These are phyloP conservation scores for Mortierella sp. DNA, from an alignment of 371 early-diverging fungal species.

Conservation along the genomic window DNA sequence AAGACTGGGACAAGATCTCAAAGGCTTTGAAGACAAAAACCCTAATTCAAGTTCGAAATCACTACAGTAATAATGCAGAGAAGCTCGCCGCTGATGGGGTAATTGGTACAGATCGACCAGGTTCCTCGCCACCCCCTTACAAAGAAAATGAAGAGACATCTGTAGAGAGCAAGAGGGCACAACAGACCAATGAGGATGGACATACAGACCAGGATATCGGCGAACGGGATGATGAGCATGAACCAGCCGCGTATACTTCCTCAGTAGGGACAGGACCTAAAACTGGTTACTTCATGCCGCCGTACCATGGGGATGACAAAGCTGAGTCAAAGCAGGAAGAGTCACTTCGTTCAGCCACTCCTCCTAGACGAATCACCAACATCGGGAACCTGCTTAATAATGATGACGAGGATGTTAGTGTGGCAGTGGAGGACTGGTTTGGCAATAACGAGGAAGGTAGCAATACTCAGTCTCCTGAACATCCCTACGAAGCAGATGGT, in stretches of 20 bases:
- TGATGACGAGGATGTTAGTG: constrained; percentile 42
- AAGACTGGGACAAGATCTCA: constrained; percentile 85
- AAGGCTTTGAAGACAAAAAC: constrained; percentile 83
- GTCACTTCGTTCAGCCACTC: constrained; percentile 11
- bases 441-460: constrained; percentile 31
- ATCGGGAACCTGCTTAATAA: constrained; percentile 51
- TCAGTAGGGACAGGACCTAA: constrained; percentile 14
- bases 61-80: constrained; percentile 80
- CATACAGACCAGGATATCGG: neutral
- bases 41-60: constrained; percentile 86
- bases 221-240: neutral
- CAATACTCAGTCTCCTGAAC: constrained; percentile 23
- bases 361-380: constrained; percentile 48
- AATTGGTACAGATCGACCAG: constrained; percentile 5
- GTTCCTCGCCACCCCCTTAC: neutral
- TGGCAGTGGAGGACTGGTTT: constrained; percentile 55
- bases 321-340: constrained; percentile 7
- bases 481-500: constrained; percentile 12
- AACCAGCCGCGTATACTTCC: neutral
- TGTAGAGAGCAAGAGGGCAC: neutral
- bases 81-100: constrained; percentile 71
- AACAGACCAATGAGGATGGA: neutral
- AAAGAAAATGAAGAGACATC: constrained; percentile 4
- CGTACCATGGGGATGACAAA: constrained; percentile 2
- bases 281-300: constrained; percentile 32